Evolutionary conservation across 495 filamentous ascomycete species (phyloP), one percentile per base, ranked within the genome.

Genomic region (Aspergillus steynii): DNA sequence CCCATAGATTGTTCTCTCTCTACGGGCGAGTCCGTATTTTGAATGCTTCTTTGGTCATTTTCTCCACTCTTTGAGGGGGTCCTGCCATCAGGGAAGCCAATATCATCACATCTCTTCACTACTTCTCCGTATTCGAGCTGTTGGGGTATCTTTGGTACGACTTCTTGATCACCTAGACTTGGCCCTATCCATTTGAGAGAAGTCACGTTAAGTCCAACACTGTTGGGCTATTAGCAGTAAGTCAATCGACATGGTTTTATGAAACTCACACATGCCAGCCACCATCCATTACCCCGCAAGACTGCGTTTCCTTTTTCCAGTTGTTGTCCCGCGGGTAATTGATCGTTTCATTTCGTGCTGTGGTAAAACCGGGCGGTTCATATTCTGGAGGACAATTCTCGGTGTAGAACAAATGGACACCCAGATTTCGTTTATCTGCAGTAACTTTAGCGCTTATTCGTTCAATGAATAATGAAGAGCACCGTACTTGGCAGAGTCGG

Each of bases 401-500:
- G 9, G 72, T 78, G 55, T 83, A 83, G 64, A 80, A 77, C 0
- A 84, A 68, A 50, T 79, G 71, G 64, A 82, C 71, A 1, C 66
- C 72, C 8, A 84, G 59, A 53, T 68, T 74, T 32, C 80, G 66
- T 53, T 74, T 71, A 37, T 62, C 77, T 80, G 58, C 1, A 56
- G 5, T 32, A 27, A 50, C 3, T 7, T 32, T 29, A 49, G 32
- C 37, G 57, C 50, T 55, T 5, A 26, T 42, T 55, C 20, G 50
- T 20, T 42, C 8, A 7, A 29, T 52, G 6, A 1, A 51, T 37
- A 31, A 31, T 6, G 28, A 27, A 3, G 45, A 10, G 28, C n/a
- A 6, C 20, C 0, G 53, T 68, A 82, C 80, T 70, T 58, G 81
- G 82, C 37, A 84, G 73, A 29, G 59, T 63, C 6, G 79, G 77